Base-by-base conservation (phyloP, 2,329 filamentous ascomycete species). In the Fusarium protoensiforme region DNA sequence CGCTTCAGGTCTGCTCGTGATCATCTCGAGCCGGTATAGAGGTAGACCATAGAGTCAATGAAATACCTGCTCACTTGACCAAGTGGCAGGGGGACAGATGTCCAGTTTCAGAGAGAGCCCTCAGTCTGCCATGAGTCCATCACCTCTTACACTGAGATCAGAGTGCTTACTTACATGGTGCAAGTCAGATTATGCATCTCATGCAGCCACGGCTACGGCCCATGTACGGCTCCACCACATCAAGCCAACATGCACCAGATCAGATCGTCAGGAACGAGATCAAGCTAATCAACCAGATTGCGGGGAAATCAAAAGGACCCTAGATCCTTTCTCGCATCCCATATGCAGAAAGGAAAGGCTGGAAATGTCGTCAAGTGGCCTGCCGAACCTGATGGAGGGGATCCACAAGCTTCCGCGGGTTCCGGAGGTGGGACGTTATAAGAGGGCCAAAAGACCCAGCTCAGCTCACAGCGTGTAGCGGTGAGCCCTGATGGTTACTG, bases 221-320 rank as follows among this genome's bases (percentile, higher is more conserved):
- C 36, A 27, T 51, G 31, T 18, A 27, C 8, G 59, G 31, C 43
- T 61, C 59, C 59, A 61, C 59, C 59, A 53, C 18, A 20, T 73
- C 67, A 64, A 53, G 56, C 70, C 36, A 61, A 9, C 58, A 18
- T 43, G 24, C 38, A 22, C 31, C 10, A 61, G 70, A 73, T 73
- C 10, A 61, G 70, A 73, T 73, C 71, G 58, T 72, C 71, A 73
- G 71, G 71, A 65, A 73, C 71, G 60, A 67, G 67, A 71, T 70
- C 57, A 43, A 73, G 63, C 64, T 71, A 68, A 64, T 46, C 33
- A 38, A 29, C 13, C 7, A 59, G 60, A 31, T 29, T 61, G 71
- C 65, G 71, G 71, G 60, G 71, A 71, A 65, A 53, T 53, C 13
- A 16, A 35, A 24, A 46, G 41, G 27, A 48, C 36, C 46, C 60